Evolutionary conservation across 192 early-diverging fungal species (phyloP).

Genomic region (Diversispora eburnea): DNA sequence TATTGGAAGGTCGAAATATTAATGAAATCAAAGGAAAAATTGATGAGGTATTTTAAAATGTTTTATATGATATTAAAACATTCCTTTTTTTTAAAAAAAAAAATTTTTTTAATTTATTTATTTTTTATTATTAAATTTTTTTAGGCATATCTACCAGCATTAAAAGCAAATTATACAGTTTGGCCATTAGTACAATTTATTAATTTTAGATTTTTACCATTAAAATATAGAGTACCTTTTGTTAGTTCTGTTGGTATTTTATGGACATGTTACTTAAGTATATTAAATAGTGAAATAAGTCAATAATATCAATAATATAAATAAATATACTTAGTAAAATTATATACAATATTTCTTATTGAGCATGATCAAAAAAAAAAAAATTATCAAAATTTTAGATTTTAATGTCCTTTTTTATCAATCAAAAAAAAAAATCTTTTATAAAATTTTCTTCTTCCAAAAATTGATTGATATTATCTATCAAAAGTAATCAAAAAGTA

Average conservation of each 20-base stretch:
- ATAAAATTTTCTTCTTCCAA: too few species aligned
- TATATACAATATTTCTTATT: too few species aligned
- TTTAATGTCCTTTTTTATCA: too few species aligned
- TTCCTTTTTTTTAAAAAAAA: neutral
- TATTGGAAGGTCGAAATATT: constrained; percentile 51
- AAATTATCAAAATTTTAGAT: too few species aligned
- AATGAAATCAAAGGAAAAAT: constrained; percentile 57
- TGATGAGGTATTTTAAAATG: constrained; percentile 36
- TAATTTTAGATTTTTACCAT: constrained; percentile 70
- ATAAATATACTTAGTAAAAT: too few species aligned
- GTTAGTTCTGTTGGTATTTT: constrained; percentile 67
- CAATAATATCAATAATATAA: too few species aligned
- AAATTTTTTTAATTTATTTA: neutral
- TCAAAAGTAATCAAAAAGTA: too few species aligned
- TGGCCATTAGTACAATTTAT: constrained; percentile 73
- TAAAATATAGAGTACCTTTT: constrained; percentile 65
- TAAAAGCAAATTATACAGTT: constrained; percentile 66
- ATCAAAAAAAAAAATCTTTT: too few species aligned
- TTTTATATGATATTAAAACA: neutral
- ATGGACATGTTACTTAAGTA: constrained; percentile 74
- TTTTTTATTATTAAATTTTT: neutral
- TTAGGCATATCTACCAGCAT: constrained; percentile 54
- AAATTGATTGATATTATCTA: too few species aligned
- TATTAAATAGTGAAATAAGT: constrained; percentile 57
- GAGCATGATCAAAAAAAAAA: too few species aligned